Evolutionary conservation across 768 basidiomycete species (phyloP), one percentile per base, ranked within the genome.

Genomic region (Tephrocybe rancida): DNA sequence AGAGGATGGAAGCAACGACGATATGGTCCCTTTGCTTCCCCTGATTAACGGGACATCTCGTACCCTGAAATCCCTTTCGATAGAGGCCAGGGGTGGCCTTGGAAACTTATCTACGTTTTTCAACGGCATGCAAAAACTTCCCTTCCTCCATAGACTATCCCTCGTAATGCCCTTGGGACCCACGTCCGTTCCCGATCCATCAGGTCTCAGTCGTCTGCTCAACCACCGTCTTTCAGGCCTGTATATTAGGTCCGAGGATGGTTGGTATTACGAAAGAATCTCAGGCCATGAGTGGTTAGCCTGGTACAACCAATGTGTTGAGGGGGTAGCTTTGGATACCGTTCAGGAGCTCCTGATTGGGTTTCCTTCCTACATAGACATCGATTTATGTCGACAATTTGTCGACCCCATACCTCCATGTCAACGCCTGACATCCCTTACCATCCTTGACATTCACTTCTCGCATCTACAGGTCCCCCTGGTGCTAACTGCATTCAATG

Each of bases 171-270:
- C 46, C 24, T 27, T 34, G 7, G 34, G 46, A 6, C 46, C 46
- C 13, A 21, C 30, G 19, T 21, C 35, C 18, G 10, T 47, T 21
- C 30, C 30, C 2, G 34, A 29, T 38, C 13, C 51, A 46, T 45
- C 44, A 26, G 35, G 47, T 19, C 25, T 44, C 19, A 48, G 37
- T 55, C 42, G 42, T 3, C 39, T 43, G 24, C 35, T 55, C 22
- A 34, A 19, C n/a, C 47, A 42, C 18, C 29, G n/a, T 25, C 18
- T 41, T n/a, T 10, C 21, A 13, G 30, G 35, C 21, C 21, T 47
- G 7, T 5, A 13, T 18, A 34, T 47, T 32, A 19, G 46, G 18
- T 32, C n/a, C 39, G 21, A 41, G 21, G 9, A 41, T n/a, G 19
- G n/a, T n/a, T n/a, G n/a, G n/a, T n/a, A n/a, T n/a, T n/a, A n/a